Evolutionary conservation across 1,284 basidiomycete species (phyloP), one percentile per base, ranked within the genome.

Genomic region (Ustilago loliicola): DNA sequence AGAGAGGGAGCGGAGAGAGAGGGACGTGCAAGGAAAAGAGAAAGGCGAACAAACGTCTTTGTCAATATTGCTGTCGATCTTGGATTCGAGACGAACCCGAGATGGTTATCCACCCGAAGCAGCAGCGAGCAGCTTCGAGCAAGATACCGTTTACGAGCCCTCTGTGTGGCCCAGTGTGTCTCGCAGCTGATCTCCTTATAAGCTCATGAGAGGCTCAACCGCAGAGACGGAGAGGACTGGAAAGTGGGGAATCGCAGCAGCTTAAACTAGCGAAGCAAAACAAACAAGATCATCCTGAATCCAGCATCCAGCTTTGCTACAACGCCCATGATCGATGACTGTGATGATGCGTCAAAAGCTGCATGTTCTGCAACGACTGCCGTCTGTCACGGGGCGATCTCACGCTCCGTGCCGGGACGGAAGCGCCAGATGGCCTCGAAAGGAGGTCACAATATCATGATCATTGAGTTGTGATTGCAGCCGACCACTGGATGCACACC

Each of bases 41-140:
- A 63, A 61, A 55, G 29, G 21, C 48, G 53, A 38, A 64, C 6
- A 42, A 48, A 19, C 63, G 60, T 66, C 60, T 62, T 66, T 72
- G 69, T 72, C 68, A 71, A 71, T 58, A 57, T 58, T 53, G 52
- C 48, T 55, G 56, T 60, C 56, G 29, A 32, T 32, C 36, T 23
- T 42, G 66, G 59, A 62, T 34, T 45, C 59, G 29, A 36, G 5
- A 38, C 36, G 52, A 30, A 56, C 30, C 38, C 48, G 2, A 36
- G 32, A 55, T 40, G 36, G 21, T 32, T 3, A 10, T 36, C 54
- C 7, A 40, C 36, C 27, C 34, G 21, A 55, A 55, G 54, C 30
- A 50, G 13, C 42, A 34, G 10, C 27, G 15, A 45, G 42, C 19
- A 21, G 40, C 57, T 32, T 61, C 36, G 42, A 30, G 13, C 10